Evolutionary conservation across 768 basidiomycete species (phyloP), one percentile per base, ranked within the genome.

Genomic region (Rhodotorula diobovata): DNA sequence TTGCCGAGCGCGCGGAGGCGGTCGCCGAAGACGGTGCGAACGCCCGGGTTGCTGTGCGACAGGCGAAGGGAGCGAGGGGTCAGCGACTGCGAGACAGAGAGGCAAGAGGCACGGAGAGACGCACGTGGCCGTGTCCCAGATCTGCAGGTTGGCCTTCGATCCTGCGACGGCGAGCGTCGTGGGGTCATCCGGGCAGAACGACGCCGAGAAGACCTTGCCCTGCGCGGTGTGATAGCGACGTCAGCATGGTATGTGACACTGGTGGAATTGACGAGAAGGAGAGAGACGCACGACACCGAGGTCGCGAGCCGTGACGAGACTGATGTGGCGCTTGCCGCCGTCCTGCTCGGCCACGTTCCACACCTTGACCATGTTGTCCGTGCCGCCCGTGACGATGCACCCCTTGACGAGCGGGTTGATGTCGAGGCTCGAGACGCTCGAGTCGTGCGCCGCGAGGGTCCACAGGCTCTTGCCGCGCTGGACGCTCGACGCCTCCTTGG

Each of bases 161-260:
- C 96, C 96, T 41, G 90, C 95, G 7, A 93, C 93, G 6, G 94
- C 95, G 58, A 99, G 81, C 15, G 91, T 96, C 61, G 97, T 86
- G 3, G 93, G 90, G 77, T 94, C 90, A 79, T 98, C 95, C 0
- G 96, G 95, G 12, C 93, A 97, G 83, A 89, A 98, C 0, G 85
- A 84, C 0, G 89, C 84, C 12, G 93, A 90, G 82, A 99, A 99
- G 14, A 98, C 91, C 84, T 95, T 95, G 81, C 96, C 96, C 94
- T 96, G 73, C 28, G 35, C n/a, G 56, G 20, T 34, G 25, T 37
- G 64, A 69, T 21, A 64, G 63, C 5, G 25, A 15, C 50, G 39
- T 10, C 41, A 14, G 32, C 23, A 25, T 7, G 45, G 7, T 8
- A 14, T 46, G 20, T 12, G 23, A 21, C 46, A 20, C 46, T 30